Evolutionary conservation across 306 rosid genomes (phyloP), one percentile per base, ranked within the genome.

Genomic region (Glycine tomentella): DNA sequence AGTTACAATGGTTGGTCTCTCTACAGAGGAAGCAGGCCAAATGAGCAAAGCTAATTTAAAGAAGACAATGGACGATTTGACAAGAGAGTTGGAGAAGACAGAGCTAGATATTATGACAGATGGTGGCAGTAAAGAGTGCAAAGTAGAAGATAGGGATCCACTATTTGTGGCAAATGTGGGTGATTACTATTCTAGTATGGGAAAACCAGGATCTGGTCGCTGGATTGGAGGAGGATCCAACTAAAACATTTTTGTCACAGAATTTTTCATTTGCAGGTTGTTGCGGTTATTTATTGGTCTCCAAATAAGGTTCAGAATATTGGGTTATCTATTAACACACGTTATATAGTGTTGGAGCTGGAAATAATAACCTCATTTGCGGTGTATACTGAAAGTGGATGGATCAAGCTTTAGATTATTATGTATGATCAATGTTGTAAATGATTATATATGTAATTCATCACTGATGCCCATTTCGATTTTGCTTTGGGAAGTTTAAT

Each of bases 111-210:
- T 73, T 76, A 73, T 80, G 31, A 25, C 31, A 25, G 31, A 25
- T 25, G 31, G 31, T 25, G 31, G 31, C 81, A 64, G 17, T 69
- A 76, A 75, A 15, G 89, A 87, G 71, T 70, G 50, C 67, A 85
- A 66, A 80, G 61, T 82, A 76, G 98, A 91, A 69, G 96, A 91
- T 67, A 87, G 97, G 86, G 98, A 95, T 80, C 99, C 99, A 52
- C 87, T 95, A 12, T 95, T 95, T 83, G 99, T 95, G 74, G 97
- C 97, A 81, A 93, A 95, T 69, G 97, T 93, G 63, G 97, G 98
- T 17, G 94, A 95, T 87, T 95, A 90, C 85, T 85, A 87, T 82
- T 91, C 99, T 38, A 86, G 97, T 57, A 51, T 88, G 65, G 88
- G 93, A 75, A 93, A 87, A 87, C 71, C 90, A 3, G 84, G 94